Evolutionary conservation across 2,329 filamentous ascomycete species (phyloP), one percentile per base, ranked within the genome.

Genomic region (Fusarium sp.): DNA sequence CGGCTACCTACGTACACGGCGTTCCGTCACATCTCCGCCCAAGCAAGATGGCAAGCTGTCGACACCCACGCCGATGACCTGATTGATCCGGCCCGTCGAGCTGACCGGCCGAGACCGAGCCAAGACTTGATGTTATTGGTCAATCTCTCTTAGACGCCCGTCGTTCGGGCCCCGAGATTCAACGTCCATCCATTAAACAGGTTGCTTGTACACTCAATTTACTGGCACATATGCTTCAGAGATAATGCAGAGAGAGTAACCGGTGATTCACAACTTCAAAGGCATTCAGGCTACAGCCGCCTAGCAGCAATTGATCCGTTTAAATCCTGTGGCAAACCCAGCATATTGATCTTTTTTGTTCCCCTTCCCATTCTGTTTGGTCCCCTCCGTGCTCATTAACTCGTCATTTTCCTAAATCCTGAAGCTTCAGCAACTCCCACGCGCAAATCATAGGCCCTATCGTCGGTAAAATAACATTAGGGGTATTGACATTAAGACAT

Each of bases 371-470:
- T 58, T 66, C 52, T 55, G 46, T 34, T 46, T 38, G 42, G 24
- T 53, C 39, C 26, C 44, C 50, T 44, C 50, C 38, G 46, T 66
- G 53, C 60, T 71, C 71, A 71, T 73, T 74, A 71, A 66, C 69
- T 52, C 56, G 62, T 71, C 66, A 71, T 71, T 66, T 69, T 69
- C 57, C 61, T 52, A 46, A 66, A 68, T 50, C 63, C 71, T 61
- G 53, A 63, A 63, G 46, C 57, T 38, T 52, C 52, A 67, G 58
- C 71, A 69, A 56, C 59, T 59, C 60, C 53, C 44, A 65, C 60
- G 62, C 53, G 51, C 59, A 71, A 65, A 73, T 61, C 59, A 66
- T 65, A 71, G 52, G 65, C 61, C 69, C 51, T 43, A 44, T 60
- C 51, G 58, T 67, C 28, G 55, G 56, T 50, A 50, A 49, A 63